Conservation (phyloP, 164 flowering plant species). For the Vitis cinerea region DNA sequence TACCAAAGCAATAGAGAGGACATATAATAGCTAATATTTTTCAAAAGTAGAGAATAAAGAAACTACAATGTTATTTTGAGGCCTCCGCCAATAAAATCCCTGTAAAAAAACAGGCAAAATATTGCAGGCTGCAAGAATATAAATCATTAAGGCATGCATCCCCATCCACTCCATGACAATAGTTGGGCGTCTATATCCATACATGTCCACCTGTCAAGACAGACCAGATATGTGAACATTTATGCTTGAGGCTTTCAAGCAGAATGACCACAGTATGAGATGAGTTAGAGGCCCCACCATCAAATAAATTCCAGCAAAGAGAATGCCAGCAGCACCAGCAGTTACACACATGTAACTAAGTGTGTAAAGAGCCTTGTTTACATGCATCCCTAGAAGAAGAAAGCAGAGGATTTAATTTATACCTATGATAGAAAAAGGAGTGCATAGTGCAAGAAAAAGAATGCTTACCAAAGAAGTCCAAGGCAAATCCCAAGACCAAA, state of each 20-base stretch:
- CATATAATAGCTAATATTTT: not conserved
- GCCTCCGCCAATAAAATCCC: constrained; percentile 73
- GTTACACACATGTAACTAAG: constrained; percentile 69
- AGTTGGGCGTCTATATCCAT: constrained; percentile 44
- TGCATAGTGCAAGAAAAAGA: not conserved
- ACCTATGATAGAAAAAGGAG: not conserved
- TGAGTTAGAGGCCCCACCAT: constrained; percentile 34
- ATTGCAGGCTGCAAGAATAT: constrained; percentile 62
- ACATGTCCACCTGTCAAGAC: constrained; percentile 58
- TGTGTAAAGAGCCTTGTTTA: constrained; percentile 73
- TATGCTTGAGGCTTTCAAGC: too few species aligned
- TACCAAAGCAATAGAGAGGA: too few species aligned
- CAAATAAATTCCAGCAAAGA: constrained; percentile 55
- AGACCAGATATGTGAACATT: not conserved
- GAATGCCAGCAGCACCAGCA: constrained; percentile 69
- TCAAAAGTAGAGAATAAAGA: not conserved
- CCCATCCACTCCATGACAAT: constrained; percentile 74
- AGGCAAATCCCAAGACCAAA: constrained; percentile 36
- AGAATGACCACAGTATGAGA: not conserved
- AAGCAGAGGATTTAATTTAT: not conserved
- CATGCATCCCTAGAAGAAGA: constrained; percentile 52
- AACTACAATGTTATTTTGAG: constrained; percentile 60
- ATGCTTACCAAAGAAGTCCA: constrained; percentile 48
- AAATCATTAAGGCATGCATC: constrained; percentile 63
- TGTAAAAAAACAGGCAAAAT: constrained; percentile 51